Evolutionary conservation across 176 grass and related monocot species (phyloP).

Genomic region (Thalia dealbata): DNA sequence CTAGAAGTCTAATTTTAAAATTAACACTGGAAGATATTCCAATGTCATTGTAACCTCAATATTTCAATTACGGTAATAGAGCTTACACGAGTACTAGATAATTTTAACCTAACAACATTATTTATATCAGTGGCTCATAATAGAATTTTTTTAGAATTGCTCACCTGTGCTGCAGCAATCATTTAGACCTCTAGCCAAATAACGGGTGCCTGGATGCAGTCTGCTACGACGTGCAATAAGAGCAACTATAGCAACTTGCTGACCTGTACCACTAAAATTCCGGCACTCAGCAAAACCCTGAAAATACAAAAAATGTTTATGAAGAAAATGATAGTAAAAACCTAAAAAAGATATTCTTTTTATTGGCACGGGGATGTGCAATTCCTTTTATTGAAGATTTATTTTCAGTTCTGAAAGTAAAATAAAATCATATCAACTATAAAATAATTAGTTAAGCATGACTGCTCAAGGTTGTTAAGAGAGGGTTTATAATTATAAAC

Average conservation of each 20-base stretch:
- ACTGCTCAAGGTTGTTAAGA: too few species aligned
- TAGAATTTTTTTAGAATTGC: not conserved
- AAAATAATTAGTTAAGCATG: not conserved
- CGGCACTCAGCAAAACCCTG: slow-evolving; percentile 95
- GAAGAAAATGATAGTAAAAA: not conserved
- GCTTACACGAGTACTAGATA: not conserved
- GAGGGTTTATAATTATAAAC: too few species aligned
- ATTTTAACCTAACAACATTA: not conserved
- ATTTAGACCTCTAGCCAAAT: slow-evolving; percentile 93
- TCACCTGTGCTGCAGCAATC: slow-evolving; percentile 85
- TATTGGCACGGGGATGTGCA: not conserved
- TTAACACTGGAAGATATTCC: too few species aligned
- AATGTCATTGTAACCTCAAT: too few species aligned
- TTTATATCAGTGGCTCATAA: not conserved
- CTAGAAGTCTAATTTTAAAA: too few species aligned
- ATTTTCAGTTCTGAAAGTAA: not conserved
- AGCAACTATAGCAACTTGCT: slow-evolving; percentile 61
- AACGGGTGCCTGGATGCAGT: slow-evolving; percentile 92
- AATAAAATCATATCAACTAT: not conserved
- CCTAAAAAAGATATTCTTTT: not conserved
- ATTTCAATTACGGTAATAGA: too few species aligned
- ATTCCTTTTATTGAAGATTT: not conserved
- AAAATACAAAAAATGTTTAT: not conserved
- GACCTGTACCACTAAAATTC: slow-evolving; percentile 51
- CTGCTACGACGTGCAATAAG: slow-evolving; percentile 93